Conservation (phyloP, 2,329 filamentous ascomycete species). For the Cytospora mali region DNA sequence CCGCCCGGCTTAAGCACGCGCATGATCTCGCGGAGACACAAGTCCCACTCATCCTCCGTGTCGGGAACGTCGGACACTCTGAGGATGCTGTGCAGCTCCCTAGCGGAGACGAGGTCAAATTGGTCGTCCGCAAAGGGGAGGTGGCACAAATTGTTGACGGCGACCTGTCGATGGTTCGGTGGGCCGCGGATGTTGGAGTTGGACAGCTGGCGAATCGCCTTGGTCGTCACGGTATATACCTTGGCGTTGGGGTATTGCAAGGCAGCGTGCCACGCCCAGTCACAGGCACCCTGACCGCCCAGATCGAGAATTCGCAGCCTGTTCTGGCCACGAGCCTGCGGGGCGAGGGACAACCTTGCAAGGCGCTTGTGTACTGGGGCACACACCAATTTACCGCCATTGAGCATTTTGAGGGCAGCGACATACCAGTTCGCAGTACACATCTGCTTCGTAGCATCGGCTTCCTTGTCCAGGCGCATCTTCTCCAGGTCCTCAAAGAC, state of each 20-base stretch:
- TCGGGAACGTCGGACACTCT: conserved; percentile 67
- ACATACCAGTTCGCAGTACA: conserved; percentile 63
- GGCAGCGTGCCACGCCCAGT: conserved; percentile 96
- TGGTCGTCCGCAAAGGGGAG: conserved; percentile 84
- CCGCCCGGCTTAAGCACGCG: conserved; percentile 92
- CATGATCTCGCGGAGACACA: conserved; percentile 81
- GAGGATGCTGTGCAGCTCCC: conserved; percentile 82
- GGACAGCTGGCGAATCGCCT: conserved; percentile 68
- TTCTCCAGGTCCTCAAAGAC: conserved; percentile 65
- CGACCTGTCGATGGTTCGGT: conserved; percentile 81
- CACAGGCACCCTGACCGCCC: conserved; percentile 79
- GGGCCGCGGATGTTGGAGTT: conserved; percentile 81
- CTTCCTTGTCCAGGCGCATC: conserved; percentile 73
- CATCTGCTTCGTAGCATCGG: conserved; percentile 77
- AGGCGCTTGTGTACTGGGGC: conserved; percentile 66
- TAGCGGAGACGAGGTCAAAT: conserved; percentile 90
- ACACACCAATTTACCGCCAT: conserved; percentile 65
- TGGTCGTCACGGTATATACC: conserved; percentile 84
- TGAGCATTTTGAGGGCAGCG: conserved; percentile 61
- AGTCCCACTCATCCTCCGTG: conserved; percentile 82
- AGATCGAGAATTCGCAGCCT: conserved; percentile 74
- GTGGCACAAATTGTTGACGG: conserved; percentile 74
- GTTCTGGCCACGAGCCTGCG: conserved; percentile 43
- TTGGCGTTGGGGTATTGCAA: conserved; percentile 82
- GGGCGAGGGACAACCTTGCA: conserved; percentile 54